Conservation (phyloP, 2,329 filamentous ascomycete genomes). For the Dryadomyces quercus-mongolicae region DNA sequence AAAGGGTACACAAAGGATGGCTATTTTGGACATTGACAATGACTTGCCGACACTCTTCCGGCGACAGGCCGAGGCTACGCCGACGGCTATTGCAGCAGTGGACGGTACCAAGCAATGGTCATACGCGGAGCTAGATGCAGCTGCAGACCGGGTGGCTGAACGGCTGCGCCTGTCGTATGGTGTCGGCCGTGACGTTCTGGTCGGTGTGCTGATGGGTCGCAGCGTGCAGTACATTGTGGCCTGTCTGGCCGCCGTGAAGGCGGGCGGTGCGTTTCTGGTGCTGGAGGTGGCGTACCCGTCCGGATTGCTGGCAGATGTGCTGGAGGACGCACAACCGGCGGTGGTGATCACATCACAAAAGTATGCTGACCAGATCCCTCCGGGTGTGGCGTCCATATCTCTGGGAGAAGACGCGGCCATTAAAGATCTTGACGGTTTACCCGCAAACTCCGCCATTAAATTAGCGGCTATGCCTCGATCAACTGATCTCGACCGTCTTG, state of each 20-base stretch:
- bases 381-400: constrained; percentile 48
- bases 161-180: constrained; percentile 50
- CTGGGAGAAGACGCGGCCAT: constrained; percentile 35
- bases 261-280: constrained; percentile 69
- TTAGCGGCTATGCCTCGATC: constrained; percentile 28
- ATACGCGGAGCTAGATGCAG: constrained; percentile 58
- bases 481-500: constrained; percentile 60
- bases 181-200: constrained; percentile 60
- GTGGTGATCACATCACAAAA: constrained; percentile 58
- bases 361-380: constrained; percentile 54
- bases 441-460: background rate
- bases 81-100: constrained; percentile 58
- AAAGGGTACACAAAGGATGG: background rate
- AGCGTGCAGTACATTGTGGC: constrained; percentile 72
- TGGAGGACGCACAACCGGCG: constrained; percentile 60
- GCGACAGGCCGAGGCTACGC: constrained; percentile 55
- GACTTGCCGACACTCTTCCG: constrained; percentile 62
- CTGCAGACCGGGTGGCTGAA: constrained; percentile 51
- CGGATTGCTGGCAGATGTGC: constrained; percentile 60
- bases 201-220: constrained; percentile 63
- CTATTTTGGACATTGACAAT: constrained; percentile 51
- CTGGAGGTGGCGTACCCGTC: constrained; percentile 70
- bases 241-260: constrained; percentile 64
- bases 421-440: background rate
- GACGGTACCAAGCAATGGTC: constrained; percentile 56